These are phyloP conservation scores for Rutstroemia sp. DNA, from an alignment of 2,329 filamentous ascomycete genomes.

Conservation along the genomic window DNA sequence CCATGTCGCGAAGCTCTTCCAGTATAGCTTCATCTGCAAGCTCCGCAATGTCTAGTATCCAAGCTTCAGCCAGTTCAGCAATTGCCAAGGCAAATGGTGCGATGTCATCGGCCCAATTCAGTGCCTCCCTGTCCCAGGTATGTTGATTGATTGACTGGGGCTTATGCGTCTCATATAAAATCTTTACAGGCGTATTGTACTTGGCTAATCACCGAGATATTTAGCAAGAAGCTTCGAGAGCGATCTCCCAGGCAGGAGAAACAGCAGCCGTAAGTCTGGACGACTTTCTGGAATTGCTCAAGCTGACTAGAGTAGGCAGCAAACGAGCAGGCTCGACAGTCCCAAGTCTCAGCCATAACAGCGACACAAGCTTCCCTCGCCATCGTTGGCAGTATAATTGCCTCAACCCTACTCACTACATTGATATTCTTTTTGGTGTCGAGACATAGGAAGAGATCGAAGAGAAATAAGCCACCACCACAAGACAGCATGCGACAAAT, in stretches of 20 bases:
- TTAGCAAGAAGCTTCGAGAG: background rate
- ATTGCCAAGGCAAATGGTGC: conserved; percentile 19
- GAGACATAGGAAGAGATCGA: conserved; percentile 23
- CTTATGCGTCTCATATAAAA: background rate
- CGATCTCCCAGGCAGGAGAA: background rate
- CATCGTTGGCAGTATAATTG: conserved; percentile 36
- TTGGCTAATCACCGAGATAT: background rate
- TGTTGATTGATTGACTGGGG: no score
- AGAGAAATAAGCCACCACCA: background rate
- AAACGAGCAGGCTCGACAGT: conserved; percentile 13
- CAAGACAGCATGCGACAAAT: background rate
- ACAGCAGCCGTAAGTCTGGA: background rate
- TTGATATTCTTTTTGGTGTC: conserved; percentile 32
- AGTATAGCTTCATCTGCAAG: conserved; percentile 21
- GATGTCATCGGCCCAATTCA: conserved; percentile 17
- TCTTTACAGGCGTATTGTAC: no score
- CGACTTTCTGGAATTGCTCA: background rate
- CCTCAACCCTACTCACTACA: conserved; percentile 35
- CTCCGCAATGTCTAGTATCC: conserved; percentile 16
- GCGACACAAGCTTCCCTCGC: conserved; percentile 36
- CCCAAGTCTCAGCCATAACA: conserved; percentile 34
- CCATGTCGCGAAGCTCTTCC: conserved; percentile 20
- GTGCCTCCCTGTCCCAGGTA: conserved; percentile 20
- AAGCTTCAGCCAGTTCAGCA: conserved; percentile 19
- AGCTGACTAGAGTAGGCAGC: background rate